phyloP scores from a whole-genome alignment of 73 alveolate genomes.

The Paraurostyla sp. region DNA sequence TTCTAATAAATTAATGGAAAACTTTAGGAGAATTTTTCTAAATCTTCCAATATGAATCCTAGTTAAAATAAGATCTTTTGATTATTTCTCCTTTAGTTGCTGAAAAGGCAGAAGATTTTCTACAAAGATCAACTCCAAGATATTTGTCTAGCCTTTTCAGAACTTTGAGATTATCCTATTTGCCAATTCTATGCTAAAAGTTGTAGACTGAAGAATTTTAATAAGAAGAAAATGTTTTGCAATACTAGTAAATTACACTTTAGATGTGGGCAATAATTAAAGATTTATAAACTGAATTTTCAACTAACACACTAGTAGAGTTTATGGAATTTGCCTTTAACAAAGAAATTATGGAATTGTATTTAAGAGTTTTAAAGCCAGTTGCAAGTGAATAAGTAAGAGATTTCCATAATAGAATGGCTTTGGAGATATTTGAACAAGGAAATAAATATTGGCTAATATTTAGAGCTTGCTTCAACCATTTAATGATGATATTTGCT shows the following conservation, averaged over 20 bases:
- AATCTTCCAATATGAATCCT: constrained; percentile 20
- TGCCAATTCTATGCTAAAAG: constrained; percentile 4
- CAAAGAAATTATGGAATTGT: constrained; percentile 23
- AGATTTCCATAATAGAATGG: constrained; percentile 17
- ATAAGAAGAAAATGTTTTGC: not conserved
- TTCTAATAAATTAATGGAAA: constrained; percentile 20
- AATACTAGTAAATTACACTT: not conserved
- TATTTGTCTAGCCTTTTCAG: constrained; percentile 17
- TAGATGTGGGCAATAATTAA: constrained; percentile 48
- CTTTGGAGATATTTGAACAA: constrained; percentile 52
- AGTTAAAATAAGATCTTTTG: not conserved
- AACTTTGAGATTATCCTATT: not conserved
- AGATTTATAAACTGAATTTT: constrained; percentile 35
- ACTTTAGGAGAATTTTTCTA: constrained; percentile 11
- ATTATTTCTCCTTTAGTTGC: constrained; percentile 24
- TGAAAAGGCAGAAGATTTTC: constrained; percentile 45
- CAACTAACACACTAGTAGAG: not conserved
- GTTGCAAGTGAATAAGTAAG: not conserved
- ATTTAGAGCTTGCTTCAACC: constrained; percentile 40
- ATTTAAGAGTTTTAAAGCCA: not conserved
- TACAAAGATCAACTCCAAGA: constrained; percentile 13
- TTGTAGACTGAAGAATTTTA: not conserved
- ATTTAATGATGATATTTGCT: constrained; percentile 14
- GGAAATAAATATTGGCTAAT: constrained; percentile 72
- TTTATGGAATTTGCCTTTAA: constrained; percentile 60